These are phyloP conservation scores for Linum usitatissimum DNA, from an alignment of 345 rosid genomes.

Conservation along the genomic window DNA sequence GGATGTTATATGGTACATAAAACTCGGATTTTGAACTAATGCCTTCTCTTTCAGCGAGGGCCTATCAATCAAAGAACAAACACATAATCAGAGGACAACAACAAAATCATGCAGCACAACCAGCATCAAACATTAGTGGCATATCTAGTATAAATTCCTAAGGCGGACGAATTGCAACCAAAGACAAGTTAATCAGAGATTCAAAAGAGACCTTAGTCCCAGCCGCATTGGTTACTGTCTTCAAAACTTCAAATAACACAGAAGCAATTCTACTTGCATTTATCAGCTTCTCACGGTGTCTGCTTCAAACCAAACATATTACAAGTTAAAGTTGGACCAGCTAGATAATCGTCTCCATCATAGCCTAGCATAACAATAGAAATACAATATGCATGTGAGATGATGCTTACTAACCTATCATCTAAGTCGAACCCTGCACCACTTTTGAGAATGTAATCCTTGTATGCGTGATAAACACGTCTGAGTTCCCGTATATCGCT, in stretches of 20 bases:
- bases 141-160: neutral
- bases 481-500: slow-evolving; percentile 65
- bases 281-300: slow-evolving; percentile 48
- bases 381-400: neutral
- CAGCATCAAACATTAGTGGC: neutral
- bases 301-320: slow-evolving; percentile 9
- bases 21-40: slow-evolving; percentile 43
- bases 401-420: slow-evolving; percentile 29
- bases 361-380: slow-evolving; percentile 7
- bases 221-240: slow-evolving; percentile 44
- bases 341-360: neutral
- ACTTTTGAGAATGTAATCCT: slow-evolving; percentile 42
- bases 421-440: slow-evolving; percentile 39
- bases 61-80: slow-evolving; percentile 33
- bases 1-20: slow-evolving; percentile 80
- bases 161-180: neutral
- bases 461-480: slow-evolving; percentile 60
- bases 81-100: slow-evolving; percentile 5
- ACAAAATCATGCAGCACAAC: neutral
- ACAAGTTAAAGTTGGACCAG: slow-evolving; percentile 11
- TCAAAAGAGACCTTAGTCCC: slow-evolving; percentile 47
- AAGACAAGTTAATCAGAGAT: neutral
- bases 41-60: slow-evolving; percentile 48
- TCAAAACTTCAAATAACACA: slow-evolving; percentile 60
- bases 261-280: slow-evolving; percentile 56